Percentiles rank a stretch among this genome's conserved stretches.
These are phyloP conservation scores for Tolypocladium tundrense DNA, from an alignment of 2,329 filamentous ascomycete species.

Conservation along the genomic window DNA sequence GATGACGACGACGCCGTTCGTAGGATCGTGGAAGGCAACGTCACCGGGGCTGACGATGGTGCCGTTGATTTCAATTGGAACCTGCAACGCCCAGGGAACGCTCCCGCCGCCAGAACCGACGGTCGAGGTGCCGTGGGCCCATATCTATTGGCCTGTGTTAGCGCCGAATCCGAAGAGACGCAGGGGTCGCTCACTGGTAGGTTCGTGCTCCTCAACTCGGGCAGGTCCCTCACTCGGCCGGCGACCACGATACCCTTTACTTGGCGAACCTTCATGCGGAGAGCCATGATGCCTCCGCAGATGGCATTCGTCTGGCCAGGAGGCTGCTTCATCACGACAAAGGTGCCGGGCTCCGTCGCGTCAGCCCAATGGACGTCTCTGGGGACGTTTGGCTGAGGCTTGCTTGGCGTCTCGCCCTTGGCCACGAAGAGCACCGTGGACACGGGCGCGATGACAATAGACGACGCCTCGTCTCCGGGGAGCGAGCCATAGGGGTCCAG, in stretches of 20 bases:
- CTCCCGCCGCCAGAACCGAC: slow-evolving; percentile 47
- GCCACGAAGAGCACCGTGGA: slow-evolving; percentile 54
- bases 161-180: not conserved
- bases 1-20: slow-evolving; percentile 61
- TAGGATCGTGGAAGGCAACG: slow-evolving; percentile 57
- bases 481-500: slow-evolving; percentile 23
- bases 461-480: slow-evolving; percentile 11
- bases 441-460: slow-evolving; percentile 38
- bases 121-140: slow-evolving; percentile 45
- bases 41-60: slow-evolving; percentile 44
- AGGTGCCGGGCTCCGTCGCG: slow-evolving; percentile 44
- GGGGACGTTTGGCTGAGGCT: slow-evolving; percentile 38
- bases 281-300: slow-evolving; percentile 67
- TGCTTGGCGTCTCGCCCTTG: slow-evolving; percentile 33
- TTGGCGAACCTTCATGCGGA: slow-evolving; percentile 53
- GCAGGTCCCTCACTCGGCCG: slow-evolving; percentile 57
- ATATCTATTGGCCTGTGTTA: slow-evolving; percentile 29
- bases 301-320: slow-evolving; percentile 56
- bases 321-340: slow-evolving; percentile 59
- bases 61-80: slow-evolving; percentile 32
- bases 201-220: slow-evolving; percentile 43
- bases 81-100: slow-evolving; percentile 42
- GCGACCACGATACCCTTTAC: slow-evolving; percentile 55
- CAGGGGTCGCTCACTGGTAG: slow-evolving; percentile 39
- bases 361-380: slow-evolving; percentile 59